Conservation (phyloP, 2,329 filamentous ascomycete genomes). For the Podosphaera fusca region DNA sequence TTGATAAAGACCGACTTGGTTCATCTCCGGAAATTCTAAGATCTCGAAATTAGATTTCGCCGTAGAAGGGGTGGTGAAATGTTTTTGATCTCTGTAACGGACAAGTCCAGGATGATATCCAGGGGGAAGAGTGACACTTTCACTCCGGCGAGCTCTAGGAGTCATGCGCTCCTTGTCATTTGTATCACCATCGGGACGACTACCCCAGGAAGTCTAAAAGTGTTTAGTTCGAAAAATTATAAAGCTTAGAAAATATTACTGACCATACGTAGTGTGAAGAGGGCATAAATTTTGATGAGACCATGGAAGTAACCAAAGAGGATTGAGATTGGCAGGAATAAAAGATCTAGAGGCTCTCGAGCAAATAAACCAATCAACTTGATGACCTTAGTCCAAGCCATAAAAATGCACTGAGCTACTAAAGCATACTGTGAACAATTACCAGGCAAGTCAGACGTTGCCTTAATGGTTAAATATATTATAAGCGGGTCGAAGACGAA, state of each 20-base stretch:
- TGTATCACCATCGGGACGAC: slow-evolving; percentile 71
- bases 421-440: slow-evolving; percentile 30
- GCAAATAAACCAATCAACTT: slow-evolving; percentile 75
- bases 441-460: slow-evolving; percentile 35
- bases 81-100: slow-evolving; percentile 21
- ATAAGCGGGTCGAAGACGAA: slow-evolving; percentile 56
- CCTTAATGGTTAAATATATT: slow-evolving; percentile 44
- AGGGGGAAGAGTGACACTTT: slow-evolving; percentile 22
- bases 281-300: slow-evolving; percentile 72
- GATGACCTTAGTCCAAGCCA: slow-evolving; percentile 76
- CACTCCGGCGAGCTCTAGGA: slow-evolving; percentile 14
- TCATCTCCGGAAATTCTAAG: neutral
- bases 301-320: slow-evolving; percentile 86
- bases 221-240: slow-evolving; percentile 6
- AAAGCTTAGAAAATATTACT: slow-evolving; percentile 16
- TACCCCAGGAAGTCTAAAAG: slow-evolving; percentile 76
- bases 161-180: slow-evolving; percentile 44
- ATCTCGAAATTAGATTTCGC: slow-evolving; percentile 1
- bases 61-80: slow-evolving; percentile 1
- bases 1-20: neutral
- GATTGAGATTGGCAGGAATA: slow-evolving; percentile 66
- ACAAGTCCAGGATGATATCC: slow-evolving; percentile 21
- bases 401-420: slow-evolving; percentile 44
- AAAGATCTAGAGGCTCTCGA: slow-evolving; percentile 58
- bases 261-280: slow-evolving; percentile 66